Base-by-base conservation (phyloP, 148 eudicot species). In the Nepenthes gracilis region DNA sequence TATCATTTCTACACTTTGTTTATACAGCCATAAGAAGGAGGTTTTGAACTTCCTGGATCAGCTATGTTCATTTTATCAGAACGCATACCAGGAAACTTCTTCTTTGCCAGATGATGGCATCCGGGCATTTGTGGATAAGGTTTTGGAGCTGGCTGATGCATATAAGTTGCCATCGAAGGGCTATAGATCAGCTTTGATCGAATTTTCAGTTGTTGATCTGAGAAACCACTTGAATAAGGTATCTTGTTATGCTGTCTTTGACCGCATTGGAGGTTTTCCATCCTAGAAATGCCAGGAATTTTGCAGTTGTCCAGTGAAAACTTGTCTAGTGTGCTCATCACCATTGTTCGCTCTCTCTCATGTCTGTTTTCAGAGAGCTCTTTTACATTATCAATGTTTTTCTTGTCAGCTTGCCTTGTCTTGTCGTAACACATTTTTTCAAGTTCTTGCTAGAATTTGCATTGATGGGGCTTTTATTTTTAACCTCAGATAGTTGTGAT, bases 31-130 rank as follows among this genome's bases (percentile, higher is more conserved):
- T 70, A 93, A 93, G 80, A 77, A 81, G 65, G 81, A 70, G 54
- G 85, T 88, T 49, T 74, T 93, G 66, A 67, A 76, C 54, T 89
- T 86, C 74, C 63, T 93, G 84, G 92, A 86, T 75, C 79, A 88
- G 72, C 72, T 93, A 2, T 84, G 84, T 77, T 78, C 78, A 55
- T 63, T 81, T 54, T 88, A 86, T 71, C 95, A 72, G 72, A 61
- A 57, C 48, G 77, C 75, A 35, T 81, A 69, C 68, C 60, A 75
- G 80, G 70, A 62, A 59, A 34, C 63, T 32, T 74, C 93, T 49
- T 70, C 87, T 36, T 56, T 64, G 47, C 71, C 62, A 59, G 49
- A 72, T 64, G 79, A 77, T 59, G 78, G 71, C 57, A 68, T 61
- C 63, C 73, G 81, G 75, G 73, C 70, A 64, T 82, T 86, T 69